Evolutionary conservation across 2,329 filamentous ascomycete genomes (phyloP).

Genomic region (Coccinonectria pachysandricola): DNA sequence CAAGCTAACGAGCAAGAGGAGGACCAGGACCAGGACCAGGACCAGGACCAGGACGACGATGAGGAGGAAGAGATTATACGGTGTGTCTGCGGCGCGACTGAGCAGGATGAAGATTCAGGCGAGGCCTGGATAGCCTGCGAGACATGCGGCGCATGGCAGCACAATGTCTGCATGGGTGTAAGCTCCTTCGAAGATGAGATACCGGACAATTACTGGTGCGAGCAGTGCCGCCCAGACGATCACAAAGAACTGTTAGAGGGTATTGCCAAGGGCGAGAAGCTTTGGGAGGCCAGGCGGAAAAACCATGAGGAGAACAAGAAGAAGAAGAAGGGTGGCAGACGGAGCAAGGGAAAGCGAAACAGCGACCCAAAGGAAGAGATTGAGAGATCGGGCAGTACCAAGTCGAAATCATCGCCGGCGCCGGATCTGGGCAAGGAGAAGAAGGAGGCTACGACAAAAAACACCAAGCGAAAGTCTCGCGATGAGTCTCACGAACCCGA

Average conservation of each 20-base stretch:
- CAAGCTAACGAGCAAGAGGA: slow-evolving; percentile 47
- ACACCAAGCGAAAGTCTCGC: slow-evolving; percentile 46
- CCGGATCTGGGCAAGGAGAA: slow-evolving; percentile 36
- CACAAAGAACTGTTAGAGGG: slow-evolving; percentile 73
- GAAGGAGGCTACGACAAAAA: slow-evolving; percentile 33
- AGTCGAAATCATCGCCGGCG: slow-evolving; percentile 30
- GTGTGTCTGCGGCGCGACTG: slow-evolving; percentile 83
- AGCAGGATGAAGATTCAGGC: slow-evolving; percentile 74
- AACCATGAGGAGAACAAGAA: slow-evolving; percentile 50
- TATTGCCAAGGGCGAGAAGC: slow-evolving; percentile 69
- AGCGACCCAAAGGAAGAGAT: slow-evolving; percentile 57
- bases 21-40: slow-evolving; percentile 31
- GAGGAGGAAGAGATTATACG: slow-evolving; percentile 64
- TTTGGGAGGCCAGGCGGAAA: slow-evolving; percentile 67
- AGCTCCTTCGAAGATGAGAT: slow-evolving; percentile 67
- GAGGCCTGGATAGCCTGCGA: slow-evolving; percentile 96
- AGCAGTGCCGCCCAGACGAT: slow-evolving; percentile 74
- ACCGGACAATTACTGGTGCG: slow-evolving; percentile 83
- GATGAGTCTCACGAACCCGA: slow-evolving; percentile 46
- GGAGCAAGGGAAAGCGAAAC: slow-evolving; percentile 50
- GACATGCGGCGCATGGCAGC: slow-evolving; percentile 87
- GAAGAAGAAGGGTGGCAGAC: slow-evolving; percentile 50
- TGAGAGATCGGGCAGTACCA: slow-evolving; percentile 29
- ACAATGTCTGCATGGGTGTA: slow-evolving; percentile 91
- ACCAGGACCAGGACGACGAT: slow-evolving; percentile 40